Evolutionary conservation across 1,139 yeast species (phyloP), one percentile per base, ranked within the genome.

Genomic region (Pichia sp.): DNA sequence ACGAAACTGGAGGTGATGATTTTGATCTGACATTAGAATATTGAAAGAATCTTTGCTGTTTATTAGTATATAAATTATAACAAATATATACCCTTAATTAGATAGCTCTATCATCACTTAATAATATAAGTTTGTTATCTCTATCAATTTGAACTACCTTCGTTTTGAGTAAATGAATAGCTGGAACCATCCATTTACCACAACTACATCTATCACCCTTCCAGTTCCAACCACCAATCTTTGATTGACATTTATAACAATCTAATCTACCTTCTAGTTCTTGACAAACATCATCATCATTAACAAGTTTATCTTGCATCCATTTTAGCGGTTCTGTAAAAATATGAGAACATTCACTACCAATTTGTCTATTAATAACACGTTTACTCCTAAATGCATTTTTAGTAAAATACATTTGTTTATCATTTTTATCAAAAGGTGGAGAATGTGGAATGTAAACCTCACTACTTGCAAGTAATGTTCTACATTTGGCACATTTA

Each of bases 151-250:
- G 50, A 43, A 85, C 97, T 6, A 87, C 92, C 60, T 87, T 85
- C 4, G 90, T 82, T 35, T 82, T 69, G 61, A 82, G 92, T 41
- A 92, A 63, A 61, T 86, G 89, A 50, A 94, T 75, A 1, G 96
- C 95, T 0, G 99, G 98, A 6, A 87, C 76, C 70, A 92, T 82
- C 99, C 99, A 92, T 56, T 78, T 78, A 3, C 97, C 97, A 65
- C 99, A 92, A 47, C 95, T 80, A 62, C 99, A 92, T 54, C 95
- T 71, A 5, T 90, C 80, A 0, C 99, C 99, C 59, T 82, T 86
- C 99, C 99, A 92, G 51, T 83, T 80, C 60, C 89, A 92, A 0
- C 89, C 90, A 6, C 98, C 98, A 3, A 83, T 76, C 63, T 83
- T 84, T n/a, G 85, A 71, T 5, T 70, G 68, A 67, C 99, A 92